Evolutionary conservation across 2,329 filamentous ascomycete genomes (phyloP).

Genomic region (Hypoxylon sp.): DNA sequence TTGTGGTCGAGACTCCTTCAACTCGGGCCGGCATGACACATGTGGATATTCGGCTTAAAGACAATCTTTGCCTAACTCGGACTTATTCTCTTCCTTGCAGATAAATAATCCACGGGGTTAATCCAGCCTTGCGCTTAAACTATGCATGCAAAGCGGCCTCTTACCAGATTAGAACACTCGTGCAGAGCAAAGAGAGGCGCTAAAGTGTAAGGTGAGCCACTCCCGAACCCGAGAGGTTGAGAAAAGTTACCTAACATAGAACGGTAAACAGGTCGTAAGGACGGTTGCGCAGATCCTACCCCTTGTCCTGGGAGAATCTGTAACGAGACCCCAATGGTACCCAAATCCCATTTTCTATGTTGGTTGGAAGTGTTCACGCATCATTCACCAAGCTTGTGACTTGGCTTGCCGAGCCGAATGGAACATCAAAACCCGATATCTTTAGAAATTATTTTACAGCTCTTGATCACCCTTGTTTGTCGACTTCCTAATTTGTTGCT

Average conservation of each 20-base stretch:
- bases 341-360: conserved; percentile 21
- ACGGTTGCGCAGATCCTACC: conserved; percentile 15
- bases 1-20: conserved; percentile 40
- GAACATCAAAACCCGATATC: conserved; percentile 20
- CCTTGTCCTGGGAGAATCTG: conserved; percentile 28
- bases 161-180: conserved; percentile 23
- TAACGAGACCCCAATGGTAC: conserved; percentile 30
- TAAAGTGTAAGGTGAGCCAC: conserved; percentile 23
- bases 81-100: conserved; percentile 33
- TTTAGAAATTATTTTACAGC: conserved; percentile 17
- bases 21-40: conserved; percentile 43
- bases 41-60: conserved; percentile 38
- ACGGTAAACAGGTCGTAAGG: conserved; percentile 1
- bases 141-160: conserved; percentile 19
- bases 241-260: conserved; percentile 4
- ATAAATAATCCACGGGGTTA: conserved; percentile 33
- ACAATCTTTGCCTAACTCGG: conserved; percentile 34
- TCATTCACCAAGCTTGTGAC: conserved; percentile 20
- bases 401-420: conserved; percentile 24
- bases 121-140: conserved; percentile 30
- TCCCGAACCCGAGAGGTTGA: conserved; percentile 7
- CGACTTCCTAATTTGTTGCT: conserved; percentile 23
- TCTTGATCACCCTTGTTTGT: conserved; percentile 23
- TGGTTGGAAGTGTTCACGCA: conserved; percentile 28
- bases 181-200: conserved; percentile 23